These are phyloP conservation scores for Lachancea sp. DNA, from an alignment of 805 yeast species.

Conservation along the genomic window DNA sequence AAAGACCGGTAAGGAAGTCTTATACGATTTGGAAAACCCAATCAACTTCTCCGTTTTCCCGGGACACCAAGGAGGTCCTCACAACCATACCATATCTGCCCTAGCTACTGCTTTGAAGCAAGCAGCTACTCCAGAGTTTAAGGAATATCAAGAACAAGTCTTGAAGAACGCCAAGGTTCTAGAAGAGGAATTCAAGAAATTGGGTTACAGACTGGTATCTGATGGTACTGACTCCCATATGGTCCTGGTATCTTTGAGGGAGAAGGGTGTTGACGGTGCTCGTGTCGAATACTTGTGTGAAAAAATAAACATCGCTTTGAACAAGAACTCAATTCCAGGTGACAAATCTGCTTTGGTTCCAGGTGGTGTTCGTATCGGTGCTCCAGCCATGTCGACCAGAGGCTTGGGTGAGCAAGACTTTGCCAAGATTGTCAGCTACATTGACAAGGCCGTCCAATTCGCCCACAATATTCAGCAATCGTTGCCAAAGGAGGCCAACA, in stretches of 20 bases:
- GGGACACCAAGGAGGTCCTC: conserved; percentile 99
- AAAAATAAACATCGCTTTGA: conserved; percentile 87
- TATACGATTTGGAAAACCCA: conserved; percentile 87
- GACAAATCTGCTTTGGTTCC: conserved; percentile 95
- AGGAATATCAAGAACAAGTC: conserved; percentile 82
- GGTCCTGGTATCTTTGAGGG: conserved; percentile 84
- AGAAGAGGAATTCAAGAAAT: conserved; percentile 63
- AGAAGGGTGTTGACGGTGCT: conserved; percentile 92
- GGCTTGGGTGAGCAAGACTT: conserved; percentile 89
- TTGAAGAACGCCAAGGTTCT: conserved; percentile 81
- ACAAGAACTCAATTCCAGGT: conserved; percentile 97
- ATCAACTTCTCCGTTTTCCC: conserved; percentile 99
- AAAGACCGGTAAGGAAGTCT: conserved; percentile 87
- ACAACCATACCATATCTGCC: conserved; percentile 97
- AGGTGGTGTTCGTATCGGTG: conserved; percentile 95
- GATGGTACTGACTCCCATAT: conserved; percentile 97
- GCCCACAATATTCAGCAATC: conserved; percentile 69
- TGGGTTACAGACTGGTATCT: conserved; percentile 78
- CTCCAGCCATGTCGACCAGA: conserved; percentile 98
- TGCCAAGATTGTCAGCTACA: conserved; percentile 68
- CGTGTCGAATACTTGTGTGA: conserved; percentile 94
- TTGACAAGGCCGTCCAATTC: conserved; percentile 69
- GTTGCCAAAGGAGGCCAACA: conserved; percentile 89
- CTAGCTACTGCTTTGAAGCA: conserved; percentile 95
- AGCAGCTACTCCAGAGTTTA: conserved; percentile 85